Base-by-base conservation (phyloP, 176 grass and related monocot genomes). In the Alloteropsis semialata region DNA sequence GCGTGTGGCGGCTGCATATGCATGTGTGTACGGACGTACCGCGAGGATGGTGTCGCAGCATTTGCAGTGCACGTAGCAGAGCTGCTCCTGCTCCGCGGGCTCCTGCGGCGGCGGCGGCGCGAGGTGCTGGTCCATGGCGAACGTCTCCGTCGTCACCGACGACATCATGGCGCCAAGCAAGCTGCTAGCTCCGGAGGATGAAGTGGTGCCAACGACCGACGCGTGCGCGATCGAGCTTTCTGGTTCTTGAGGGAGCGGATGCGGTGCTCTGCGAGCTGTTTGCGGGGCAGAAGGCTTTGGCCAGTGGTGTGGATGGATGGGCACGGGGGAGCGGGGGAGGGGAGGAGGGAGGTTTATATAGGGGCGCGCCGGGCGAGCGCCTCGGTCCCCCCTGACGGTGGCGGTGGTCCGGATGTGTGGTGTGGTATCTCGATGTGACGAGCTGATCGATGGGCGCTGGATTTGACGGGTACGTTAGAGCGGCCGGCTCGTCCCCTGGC, bases 1-100 rank as follows among this genome's bases (percentile, higher is more conserved):
- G n/a, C n/a, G n/a, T n/a, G n/a, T n/a, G n/a, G n/a, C 34, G 34
- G 34, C 7, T 10, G 53, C 2, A 58, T 5, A 15, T 17, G 11
- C 16, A 15, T 49, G 15, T 9, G n/a, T n/a, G n/a, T n/a, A n/a
- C n/a, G n/a, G 30, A 71, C 71, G 46, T 87, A 99, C 93, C 83
- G 89, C 97, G 84, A 99, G 97, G 80, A 94, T 90, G 76, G 93
- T 99, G 80, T 99, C 97, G 87, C 97, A 99, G 80, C 92, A 94
- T 83, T 89, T 96, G 91, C 97, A 99, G 91, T 99, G 85, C 72
- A 99, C 97, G 91, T 96, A 99, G 97, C 97, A 99, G 87, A 99
- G 91, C 74, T 96, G 97, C 93, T 96, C 97, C 69, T 99, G 89
- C 97, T 99, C 97, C 81, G 89, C 77, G 16, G 85, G 67, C 39